Base-by-base conservation (phyloP, 2,329 filamentous ascomycete genomes). In the Beauveria brongniartii region DNA sequence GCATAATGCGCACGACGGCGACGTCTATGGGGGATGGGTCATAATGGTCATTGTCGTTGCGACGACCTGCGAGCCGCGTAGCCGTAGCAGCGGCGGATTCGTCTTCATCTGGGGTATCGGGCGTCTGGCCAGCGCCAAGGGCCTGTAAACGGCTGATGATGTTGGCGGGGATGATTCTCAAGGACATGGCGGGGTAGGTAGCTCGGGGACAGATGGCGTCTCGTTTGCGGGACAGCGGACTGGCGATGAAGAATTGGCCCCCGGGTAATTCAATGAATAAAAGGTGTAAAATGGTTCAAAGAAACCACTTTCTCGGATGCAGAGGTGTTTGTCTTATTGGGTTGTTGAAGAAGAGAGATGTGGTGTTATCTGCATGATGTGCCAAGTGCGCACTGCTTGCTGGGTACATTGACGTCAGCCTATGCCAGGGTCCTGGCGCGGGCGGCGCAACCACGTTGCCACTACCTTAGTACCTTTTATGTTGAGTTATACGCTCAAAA, bases 11-110 rank as follows among this genome's bases (percentile, higher is more conserved):
- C 12, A 79, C 76, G 1, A 79, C 69, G 3, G 78, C 63, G 1
- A 86, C 78, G 67, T 87, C 82, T 46, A 74, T 69, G 4, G 78
- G 69, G 0, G 70, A 73, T 1, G 82, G 79, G 16, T 72, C 64
- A 61, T 66, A 70, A 12, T 44, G 16, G 14, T 58, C 58, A 40
- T 66, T 55, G 3, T 58, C 62, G 16, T 62, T 51, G 20, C 44
- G 53, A 26, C 34, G 28, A 16, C 59, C 59, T 7, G 40, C 37
- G 22, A 46, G 52, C 10, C 46, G 47, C 7, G 10, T 30, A 22
- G 14, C 8, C 14, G 56, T 12, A 14, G 5, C 22, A 9, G 43
- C 22, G 10, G n/a, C 34, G 16, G 46, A 8, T 22, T 20, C 34
- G 44, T 40, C 46, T 41, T 40, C 34, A 18, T 18, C 9, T 5